Evolutionary conservation across 495 filamentous ascomycete genomes (phyloP).

Genomic region (Lasiosphaeris hirsuta): DNA sequence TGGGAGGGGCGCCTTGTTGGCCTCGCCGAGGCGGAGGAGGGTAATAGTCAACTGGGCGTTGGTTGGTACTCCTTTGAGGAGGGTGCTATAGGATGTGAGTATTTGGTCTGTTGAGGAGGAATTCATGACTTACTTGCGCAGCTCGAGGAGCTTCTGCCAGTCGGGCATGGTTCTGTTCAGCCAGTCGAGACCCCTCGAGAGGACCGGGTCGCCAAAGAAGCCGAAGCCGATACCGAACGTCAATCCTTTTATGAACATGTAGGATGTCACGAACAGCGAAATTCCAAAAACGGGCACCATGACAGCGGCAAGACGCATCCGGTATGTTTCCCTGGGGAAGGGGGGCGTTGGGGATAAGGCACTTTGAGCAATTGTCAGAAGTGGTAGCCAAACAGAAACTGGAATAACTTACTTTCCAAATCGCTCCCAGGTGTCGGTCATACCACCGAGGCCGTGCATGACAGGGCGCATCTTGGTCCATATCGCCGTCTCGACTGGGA

Average conservation of each 20-base stretch:
- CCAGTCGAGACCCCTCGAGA: constrained; percentile 53
- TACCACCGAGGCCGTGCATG: constrained; percentile 72
- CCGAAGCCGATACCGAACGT: constrained; percentile 65
- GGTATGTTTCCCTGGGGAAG: constrained; percentile 61
- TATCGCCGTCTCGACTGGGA: constrained; percentile 75
- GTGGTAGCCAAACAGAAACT: not conserved
- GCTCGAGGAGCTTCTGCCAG: constrained; percentile 72
- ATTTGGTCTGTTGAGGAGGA: not conserved
- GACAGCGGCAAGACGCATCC: constrained; percentile 60
- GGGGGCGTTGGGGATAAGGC: constrained; percentile 75
- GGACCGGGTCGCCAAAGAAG: constrained; percentile 79
- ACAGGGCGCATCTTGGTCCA: constrained; percentile 70
- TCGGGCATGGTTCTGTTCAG: constrained; percentile 66
- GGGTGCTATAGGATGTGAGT: constrained; percentile 49
- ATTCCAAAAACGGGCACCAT: constrained; percentile 55
- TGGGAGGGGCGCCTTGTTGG: constrained; percentile 74
- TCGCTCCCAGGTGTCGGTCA: constrained; percentile 76
- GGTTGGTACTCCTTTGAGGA: constrained; percentile 82
- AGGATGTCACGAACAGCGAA: constrained; percentile 63
- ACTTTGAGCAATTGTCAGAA: constrained; percentile 34
- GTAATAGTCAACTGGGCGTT: constrained; percentile 86
- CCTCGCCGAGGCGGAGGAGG: constrained; percentile 80
- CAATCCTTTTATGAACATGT: constrained; percentile 67
- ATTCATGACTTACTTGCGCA: constrained; percentile 53
- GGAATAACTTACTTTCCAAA: constrained; percentile 63